These are phyloP conservation scores for Acorus gramineus DNA, from an alignment of 106 monocot species.

Conservation along the genomic window DNA sequence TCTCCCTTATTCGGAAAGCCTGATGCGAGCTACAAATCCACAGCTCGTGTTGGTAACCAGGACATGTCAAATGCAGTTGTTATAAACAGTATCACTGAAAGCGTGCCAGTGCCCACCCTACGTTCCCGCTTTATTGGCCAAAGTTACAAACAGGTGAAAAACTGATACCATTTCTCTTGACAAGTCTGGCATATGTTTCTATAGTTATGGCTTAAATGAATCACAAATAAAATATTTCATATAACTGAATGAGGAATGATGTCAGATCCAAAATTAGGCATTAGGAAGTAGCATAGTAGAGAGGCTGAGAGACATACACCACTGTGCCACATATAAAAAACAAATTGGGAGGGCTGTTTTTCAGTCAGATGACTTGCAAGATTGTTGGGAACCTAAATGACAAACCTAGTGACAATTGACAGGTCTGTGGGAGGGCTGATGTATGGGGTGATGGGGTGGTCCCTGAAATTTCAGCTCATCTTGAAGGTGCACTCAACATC, in stretches of 20 bases:
- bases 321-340: too few relatives aligned
- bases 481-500: constrained; percentile 84
- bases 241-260: too few relatives aligned
- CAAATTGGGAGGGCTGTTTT: too few relatives aligned
- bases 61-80: constrained; percentile 1
- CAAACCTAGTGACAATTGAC: not conserved
- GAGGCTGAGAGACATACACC: too few relatives aligned
- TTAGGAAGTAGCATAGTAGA: too few relatives aligned
- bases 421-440: constrained; percentile 87
- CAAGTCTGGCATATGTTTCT: too few relatives aligned
- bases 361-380: too few relatives aligned
- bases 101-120: constrained; percentile 13
- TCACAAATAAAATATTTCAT: too few relatives aligned
- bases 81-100: not conserved
- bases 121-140: constrained; percentile 65
- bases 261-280: too few relatives aligned
- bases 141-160: constrained; percentile 79
- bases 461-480: constrained; percentile 73
- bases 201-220: too few relatives aligned
- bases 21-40: not conserved
- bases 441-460: constrained; percentile 99
- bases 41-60: not conserved
- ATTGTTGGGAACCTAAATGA: too few relatives aligned
- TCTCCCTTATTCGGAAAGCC: constrained; percentile 31
- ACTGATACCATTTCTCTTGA: not conserved